Evolutionary conservation across 306 rosid genomes (phyloP).

Genomic region (Cajanus cajan): DNA sequence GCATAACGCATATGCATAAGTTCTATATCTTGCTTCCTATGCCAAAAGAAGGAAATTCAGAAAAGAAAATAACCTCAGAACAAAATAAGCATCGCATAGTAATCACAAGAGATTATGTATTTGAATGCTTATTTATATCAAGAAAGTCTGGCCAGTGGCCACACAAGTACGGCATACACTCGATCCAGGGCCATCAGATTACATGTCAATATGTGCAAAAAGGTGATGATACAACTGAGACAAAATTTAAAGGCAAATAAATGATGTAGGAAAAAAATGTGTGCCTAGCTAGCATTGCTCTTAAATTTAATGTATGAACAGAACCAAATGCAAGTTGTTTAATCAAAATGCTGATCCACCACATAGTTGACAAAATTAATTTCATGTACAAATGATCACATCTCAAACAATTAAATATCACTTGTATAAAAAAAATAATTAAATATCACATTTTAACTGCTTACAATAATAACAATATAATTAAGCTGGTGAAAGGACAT

Average conservation of each 20-base stretch:
- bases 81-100: conserved; percentile 7
- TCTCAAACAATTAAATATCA: background rate
- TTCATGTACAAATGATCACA: background rate
- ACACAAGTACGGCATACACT: background rate
- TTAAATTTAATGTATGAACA: background rate
- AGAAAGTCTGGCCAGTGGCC: conserved; percentile 9
- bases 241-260: conserved; percentile 6
- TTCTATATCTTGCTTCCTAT: conserved; percentile 92
- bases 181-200: background rate
- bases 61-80: conserved; percentile 8
- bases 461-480: background rate
- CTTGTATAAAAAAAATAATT: background rate
- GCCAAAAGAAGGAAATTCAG: conserved; percentile 37
- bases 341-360: background rate
- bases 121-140: conserved; percentile 20
- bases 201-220: background rate
- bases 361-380: background rate
- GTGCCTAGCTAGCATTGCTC: background rate
- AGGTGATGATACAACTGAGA: background rate
- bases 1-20: conserved; percentile 98
- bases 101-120: conserved; percentile 3
- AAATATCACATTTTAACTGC: background rate
- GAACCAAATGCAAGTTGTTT: background rate
- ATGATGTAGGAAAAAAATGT: conserved; percentile 1
- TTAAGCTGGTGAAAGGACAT: background rate